Base-by-base conservation (phyloP, 352 stramenopile species). In the Pythium monospermum region DNA sequence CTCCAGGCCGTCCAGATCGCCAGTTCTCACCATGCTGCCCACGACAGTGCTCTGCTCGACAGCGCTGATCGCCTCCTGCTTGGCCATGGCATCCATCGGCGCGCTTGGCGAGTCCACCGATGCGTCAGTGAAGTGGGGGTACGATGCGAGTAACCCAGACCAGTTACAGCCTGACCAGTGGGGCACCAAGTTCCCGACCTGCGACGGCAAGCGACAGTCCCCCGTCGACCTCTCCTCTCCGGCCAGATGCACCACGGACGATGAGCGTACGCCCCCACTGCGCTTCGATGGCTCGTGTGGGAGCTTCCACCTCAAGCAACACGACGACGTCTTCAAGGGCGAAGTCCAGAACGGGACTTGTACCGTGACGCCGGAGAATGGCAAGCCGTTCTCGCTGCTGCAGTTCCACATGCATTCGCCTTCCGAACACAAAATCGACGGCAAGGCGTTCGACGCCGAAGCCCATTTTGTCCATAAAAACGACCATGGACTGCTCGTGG, bases 381-480 rank as follows among this genome's bases (percentile, higher is more conserved):
- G 39, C 46, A 66, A 68, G 35, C 16, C 50, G 22, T 76, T 62
- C 38, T 45, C 39, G 31, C 49, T 75, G 21, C 46, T 68, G 25
- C 67, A 76, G 44, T 71, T 77, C 43, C 70, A 81, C 53, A 59
- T 69, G 43, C 70, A 81, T 53, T 49, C 62, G 44, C 64, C 70
- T 11, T 69, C 60, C 12, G 70, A 81, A 52, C 70, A 81, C 56
- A 73, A 37, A 10, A n/a, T 81, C 19, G 44, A 62, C 30, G 62
- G 59, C 15, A 64, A 66, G 49, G 33, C 39, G 2, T 70, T 58
- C 36, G 61, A 57, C 18, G 67, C 55, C 2, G 70, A 76, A 22
- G 44, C 64, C 2, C 70, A 81, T 39, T 76, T 80, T 56, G 70
- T 81, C 40, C 70, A 77, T 49, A 53, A 69, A 22, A 53, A 69